These are phyloP conservation scores for Spatholobus suberectus DNA, from an alignment of 306 rosid species.

Conservation along the genomic window DNA sequence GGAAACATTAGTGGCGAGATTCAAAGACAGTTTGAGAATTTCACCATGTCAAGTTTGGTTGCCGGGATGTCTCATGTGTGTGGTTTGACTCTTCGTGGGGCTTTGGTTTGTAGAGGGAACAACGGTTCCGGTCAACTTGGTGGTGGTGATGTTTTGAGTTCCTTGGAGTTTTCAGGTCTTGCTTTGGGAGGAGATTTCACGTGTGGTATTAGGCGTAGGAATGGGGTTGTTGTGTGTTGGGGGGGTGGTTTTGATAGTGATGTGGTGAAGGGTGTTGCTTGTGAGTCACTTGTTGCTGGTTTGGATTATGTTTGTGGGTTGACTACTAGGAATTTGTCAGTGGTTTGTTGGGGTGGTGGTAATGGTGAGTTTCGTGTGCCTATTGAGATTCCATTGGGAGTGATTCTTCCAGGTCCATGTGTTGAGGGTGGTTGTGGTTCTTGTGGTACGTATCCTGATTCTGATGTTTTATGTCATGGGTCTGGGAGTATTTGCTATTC, in stretches of 20 bases:
- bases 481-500: conserved; percentile 50
- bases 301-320: conserved; percentile 62
- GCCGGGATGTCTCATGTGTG: conserved; percentile 60
- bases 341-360: conserved; percentile 54
- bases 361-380: neutral
- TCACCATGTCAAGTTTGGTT: conserved; percentile 45
- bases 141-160: neutral
- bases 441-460: conserved; percentile 54
- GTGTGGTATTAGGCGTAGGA: conserved; percentile 45
- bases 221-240: conserved; percentile 49
- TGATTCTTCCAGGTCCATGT: conserved; percentile 59
- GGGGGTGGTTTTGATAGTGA: conserved; percentile 30
- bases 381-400: conserved; percentile 38
- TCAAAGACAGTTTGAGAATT: conserved; percentile 45
- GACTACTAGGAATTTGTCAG: conserved; percentile 45
- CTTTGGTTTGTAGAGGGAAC: conserved; percentile 49
- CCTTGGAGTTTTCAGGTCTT: conserved; percentile 43
- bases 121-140: conserved; percentile 47
- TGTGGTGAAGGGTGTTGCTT: conserved; percentile 46
- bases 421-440: conserved; percentile 37
- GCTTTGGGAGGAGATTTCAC: conserved; percentile 52
- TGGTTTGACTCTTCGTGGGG: conserved; percentile 49
- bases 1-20: conserved; percentile 19
- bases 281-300: conserved; percentile 59
- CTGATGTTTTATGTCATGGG: conserved; percentile 48